These are phyloP conservation scores for Claviceps cyperi DNA, from an alignment of 2,329 filamentous ascomycete species.

Conservation along the genomic window DNA sequence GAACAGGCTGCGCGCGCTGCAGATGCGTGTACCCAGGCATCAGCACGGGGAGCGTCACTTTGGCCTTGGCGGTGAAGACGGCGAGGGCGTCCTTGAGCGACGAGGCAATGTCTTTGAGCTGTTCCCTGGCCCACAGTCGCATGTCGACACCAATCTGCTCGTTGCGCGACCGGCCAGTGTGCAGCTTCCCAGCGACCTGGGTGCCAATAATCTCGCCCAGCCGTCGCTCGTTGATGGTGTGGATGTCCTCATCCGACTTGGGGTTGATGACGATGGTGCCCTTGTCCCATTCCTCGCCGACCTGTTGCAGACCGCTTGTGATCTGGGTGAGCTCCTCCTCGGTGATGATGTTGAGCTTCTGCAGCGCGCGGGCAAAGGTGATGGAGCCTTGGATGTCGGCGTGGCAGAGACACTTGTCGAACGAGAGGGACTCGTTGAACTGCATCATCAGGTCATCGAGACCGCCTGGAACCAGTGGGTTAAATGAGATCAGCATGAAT, in stretches of 20 bases:
- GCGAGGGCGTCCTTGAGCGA: neutral
- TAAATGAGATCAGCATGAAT: neutral
- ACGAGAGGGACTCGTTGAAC: conserved; percentile 55
- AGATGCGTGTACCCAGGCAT: conserved; percentile 17
- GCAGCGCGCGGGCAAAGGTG: conserved; percentile 51
- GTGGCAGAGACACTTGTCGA: conserved; percentile 49
- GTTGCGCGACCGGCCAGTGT: conserved; percentile 56
- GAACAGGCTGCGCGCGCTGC: conserved; percentile 14
- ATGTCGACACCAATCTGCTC: conserved; percentile 63
- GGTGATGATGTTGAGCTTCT: conserved; percentile 46
- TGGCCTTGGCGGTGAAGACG: neutral
- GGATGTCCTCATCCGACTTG: conserved; percentile 22
- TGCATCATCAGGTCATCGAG: conserved; percentile 10
- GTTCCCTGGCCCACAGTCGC: conserved; percentile 43
- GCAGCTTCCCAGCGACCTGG: conserved; percentile 35
- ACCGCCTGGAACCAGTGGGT: neutral
- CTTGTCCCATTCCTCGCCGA: conserved; percentile 13
- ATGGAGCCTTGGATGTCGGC: conserved; percentile 52
- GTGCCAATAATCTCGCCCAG: conserved; percentile 54
- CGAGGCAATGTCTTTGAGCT: conserved; percentile 10
- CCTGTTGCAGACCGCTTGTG: neutral
- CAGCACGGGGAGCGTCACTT: conserved; percentile 5
- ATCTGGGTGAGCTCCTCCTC: neutral
- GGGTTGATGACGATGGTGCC: conserved; percentile 14
- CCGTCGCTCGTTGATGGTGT: conserved; percentile 41